phyloP scores from a whole-genome alignment of 306 rosid species.

The Cotoneaster glaucophyllus region DNA sequence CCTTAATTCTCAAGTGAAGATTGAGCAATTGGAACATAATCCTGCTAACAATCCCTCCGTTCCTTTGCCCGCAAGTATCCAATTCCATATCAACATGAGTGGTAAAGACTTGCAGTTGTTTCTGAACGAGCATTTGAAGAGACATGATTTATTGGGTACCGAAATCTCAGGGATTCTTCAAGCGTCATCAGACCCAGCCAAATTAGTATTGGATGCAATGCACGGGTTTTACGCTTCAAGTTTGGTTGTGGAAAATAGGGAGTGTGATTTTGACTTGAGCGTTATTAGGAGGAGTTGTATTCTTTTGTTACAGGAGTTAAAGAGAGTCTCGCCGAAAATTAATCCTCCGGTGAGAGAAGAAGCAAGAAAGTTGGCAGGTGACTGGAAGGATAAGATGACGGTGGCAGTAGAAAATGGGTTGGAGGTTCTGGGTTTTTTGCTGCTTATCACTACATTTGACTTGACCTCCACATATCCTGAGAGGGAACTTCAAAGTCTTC shows the following conservation, averaged over 20 bases:
- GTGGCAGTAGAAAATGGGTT: conserved; percentile 3
- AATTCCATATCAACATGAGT: background rate
- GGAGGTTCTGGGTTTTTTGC: conserved; percentile 44
- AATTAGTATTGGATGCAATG: conserved; percentile 44
- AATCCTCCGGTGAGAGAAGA: conserved; percentile 28
- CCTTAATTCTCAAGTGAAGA: conserved; percentile 15
- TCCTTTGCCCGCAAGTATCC: conserved; percentile 1
- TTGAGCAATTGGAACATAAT: conserved; percentile 4
- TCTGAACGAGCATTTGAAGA: conserved; percentile 27
- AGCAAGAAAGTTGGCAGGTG: conserved; percentile 33
- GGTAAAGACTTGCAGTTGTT: conserved; percentile 25
- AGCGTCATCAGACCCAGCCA: conserved; percentile 30
- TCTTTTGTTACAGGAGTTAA: conserved; percentile 31
- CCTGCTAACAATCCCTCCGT: background rate
- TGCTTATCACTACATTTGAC: conserved; percentile 28
- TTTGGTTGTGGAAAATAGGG: background rate
- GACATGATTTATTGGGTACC: conserved; percentile 13
- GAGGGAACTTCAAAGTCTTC: conserved; percentile 25
- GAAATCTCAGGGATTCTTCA: conserved; percentile 22
- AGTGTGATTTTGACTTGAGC: conserved; percentile 16
- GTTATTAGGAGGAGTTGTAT: conserved; percentile 34
- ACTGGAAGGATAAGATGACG: conserved; percentile 38
- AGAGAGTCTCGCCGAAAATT: conserved; percentile 27
- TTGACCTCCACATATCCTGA: conserved; percentile 26
- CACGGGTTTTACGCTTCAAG: conserved; percentile 32